A percentile compares a stretch with the other conserved stretches of the same genome.
Evolutionary conservation across 177 flowering plant species (phyloP).

Genomic region (Vitis hybrid): DNA sequence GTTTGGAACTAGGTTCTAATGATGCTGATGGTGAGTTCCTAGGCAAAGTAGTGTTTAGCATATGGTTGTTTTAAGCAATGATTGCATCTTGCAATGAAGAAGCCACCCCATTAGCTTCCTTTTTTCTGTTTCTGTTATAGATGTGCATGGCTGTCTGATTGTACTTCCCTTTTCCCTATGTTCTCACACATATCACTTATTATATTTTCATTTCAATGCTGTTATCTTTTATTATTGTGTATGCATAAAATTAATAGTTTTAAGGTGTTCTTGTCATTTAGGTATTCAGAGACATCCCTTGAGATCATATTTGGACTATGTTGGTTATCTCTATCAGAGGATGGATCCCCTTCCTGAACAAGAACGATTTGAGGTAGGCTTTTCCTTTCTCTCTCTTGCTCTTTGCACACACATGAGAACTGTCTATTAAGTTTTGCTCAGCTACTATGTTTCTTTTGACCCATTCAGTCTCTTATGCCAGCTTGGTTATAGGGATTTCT

Average conservation of each 20-base stretch:
- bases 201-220: background rate
- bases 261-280: conserved; percentile 23
- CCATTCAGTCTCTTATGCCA: conserved; percentile 30
- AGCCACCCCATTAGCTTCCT: background rate
- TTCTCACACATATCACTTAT: no score
- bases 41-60: no score
- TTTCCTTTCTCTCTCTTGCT: conserved; percentile 6
- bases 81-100: background rate
- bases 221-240: no score
- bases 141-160: background rate
- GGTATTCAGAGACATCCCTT: conserved; percentile 63
- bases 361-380: conserved; percentile 84
- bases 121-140: background rate
- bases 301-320: conserved; percentile 76
- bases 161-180: background rate
- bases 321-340: conserved; percentile 81
- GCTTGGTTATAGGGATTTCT: conserved; percentile 92
- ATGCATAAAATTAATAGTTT: background rate
- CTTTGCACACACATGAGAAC: background rate
- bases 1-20: conserved; percentile 25
- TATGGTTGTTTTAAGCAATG: no score
- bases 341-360: conserved; percentile 96
- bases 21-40: conserved; percentile 42
- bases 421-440: conserved; percentile 1
- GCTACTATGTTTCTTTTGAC: conserved; percentile 8